phyloP scores from a whole-genome alignment of 1,284 basidiomycete species.

The Malassezia slooffiae region DNA sequence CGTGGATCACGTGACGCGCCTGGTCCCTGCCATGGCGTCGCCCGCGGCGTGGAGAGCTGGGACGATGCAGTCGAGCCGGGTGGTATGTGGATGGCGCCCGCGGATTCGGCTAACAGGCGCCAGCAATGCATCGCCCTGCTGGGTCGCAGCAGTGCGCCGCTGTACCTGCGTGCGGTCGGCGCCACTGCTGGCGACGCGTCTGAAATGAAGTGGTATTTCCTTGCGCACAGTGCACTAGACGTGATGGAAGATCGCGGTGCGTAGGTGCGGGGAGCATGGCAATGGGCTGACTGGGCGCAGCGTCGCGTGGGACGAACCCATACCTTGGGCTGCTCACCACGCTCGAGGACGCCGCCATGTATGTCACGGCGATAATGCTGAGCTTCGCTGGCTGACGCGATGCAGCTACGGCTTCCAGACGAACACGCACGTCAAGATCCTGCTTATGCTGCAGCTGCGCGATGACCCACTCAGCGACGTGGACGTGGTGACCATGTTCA shows the following conservation, averaged over 20 bases:
- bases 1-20: too few relatives aligned
- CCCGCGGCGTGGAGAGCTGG: too few relatives aligned
- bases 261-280: not conserved
- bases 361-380: too few relatives aligned
- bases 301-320: not conserved
- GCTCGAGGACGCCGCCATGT: constrained; percentile 15
- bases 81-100: constrained; percentile 2
- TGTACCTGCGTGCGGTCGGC: not conserved
- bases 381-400: not conserved
- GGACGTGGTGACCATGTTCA: constrained; percentile 7
- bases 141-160: not conserved
- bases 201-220: constrained; percentile 12
- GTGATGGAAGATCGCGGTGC: constrained; percentile 15
- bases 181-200: not conserved
- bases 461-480: constrained; percentile 3
- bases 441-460: constrained; percentile 12
- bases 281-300: not conserved
- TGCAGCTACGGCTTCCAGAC: constrained; percentile 18
- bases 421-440: constrained; percentile 10
- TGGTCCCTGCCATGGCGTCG: too few relatives aligned
- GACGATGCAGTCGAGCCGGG: not conserved
- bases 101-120: not conserved
- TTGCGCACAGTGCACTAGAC: constrained; percentile 17
- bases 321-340: constrained; percentile 10
- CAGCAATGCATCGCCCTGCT: constrained; percentile 13